Percentiles rank a stretch among this genome's conserved stretches.
Conservation (phyloP, 192 early-diverging fungal genomes). For the Coemansia sp. region DNA sequence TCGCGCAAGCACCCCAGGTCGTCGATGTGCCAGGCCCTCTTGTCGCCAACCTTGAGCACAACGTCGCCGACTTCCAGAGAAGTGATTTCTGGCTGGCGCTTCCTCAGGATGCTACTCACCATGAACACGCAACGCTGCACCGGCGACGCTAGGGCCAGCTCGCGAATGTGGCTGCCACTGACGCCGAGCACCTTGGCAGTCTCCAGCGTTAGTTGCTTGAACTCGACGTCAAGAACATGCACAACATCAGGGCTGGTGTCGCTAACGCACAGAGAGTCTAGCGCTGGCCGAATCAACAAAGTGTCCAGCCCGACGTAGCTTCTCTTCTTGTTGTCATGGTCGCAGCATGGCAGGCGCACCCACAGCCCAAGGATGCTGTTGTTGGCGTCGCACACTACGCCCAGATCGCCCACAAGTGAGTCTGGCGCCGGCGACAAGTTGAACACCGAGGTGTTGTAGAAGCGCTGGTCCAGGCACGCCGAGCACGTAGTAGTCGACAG, state of each 20-base stretch:
- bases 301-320: conserved; percentile 17
- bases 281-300: conserved; percentile 15
- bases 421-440: neutral
- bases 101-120: conserved; percentile 8
- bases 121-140: conserved; percentile 3
- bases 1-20: conserved; percentile 22
- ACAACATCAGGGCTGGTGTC: conserved; percentile 4
- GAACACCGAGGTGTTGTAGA: conserved; percentile 26
- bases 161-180: neutral
- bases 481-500: conserved; percentile 14
- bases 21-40: conserved; percentile 12
- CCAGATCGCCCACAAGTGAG: neutral
- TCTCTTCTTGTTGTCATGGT: neutral
- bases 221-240: conserved; percentile 31
- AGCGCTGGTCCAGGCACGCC: conserved; percentile 17
- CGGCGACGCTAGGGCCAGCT: neutral
- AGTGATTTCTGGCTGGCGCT: neutral
- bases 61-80: conserved; percentile 34
- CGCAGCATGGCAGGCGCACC: conserved; percentile 9
- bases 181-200: conserved; percentile 24
- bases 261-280: neutral
- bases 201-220: conserved; percentile 4
- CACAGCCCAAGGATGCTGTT: conserved; percentile 10
- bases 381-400: conserved; percentile 8
- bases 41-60: conserved; percentile 16